Evolutionary conservation across 2,329 filamentous ascomycete species (phyloP), one percentile per base, ranked within the genome.

Genomic region (Knufia petricola): DNA sequence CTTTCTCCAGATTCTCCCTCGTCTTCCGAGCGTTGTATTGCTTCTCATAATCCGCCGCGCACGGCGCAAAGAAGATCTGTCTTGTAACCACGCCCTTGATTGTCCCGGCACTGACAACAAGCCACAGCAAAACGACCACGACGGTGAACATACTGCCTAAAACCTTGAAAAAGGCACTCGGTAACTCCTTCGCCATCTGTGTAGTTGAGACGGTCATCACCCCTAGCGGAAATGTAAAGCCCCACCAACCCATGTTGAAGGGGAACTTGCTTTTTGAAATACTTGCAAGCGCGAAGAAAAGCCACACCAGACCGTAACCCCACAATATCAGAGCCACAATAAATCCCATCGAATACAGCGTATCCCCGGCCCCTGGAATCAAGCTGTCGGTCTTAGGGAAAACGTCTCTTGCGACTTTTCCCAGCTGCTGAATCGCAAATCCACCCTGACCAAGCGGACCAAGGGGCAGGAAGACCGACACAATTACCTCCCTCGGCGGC

Each of bases 401-500:
- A 15, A 64, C 53, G 4, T 49, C 51, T 24, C 54, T 57, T 3
- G 75, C 72, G 3, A 73, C 69, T 46, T 69, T 68, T 4, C 76
- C 76, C 2, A 68, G 55, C 52, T 75, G 70, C 60, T 75, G 68
- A 23, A 73, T 71, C 70, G 40, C 75, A 58, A 76, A 85, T 1
- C 77, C 78, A 8, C 81, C 81, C 59, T 82, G 78, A 0, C 81
- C 81, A 1, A 84, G 63, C 0, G 81, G 81, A 0, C 82, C 81
- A 1, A 85, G 67, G 1, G 82, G 82, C 0, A 86, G 65, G 57
- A 85, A 84, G 1, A 80, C 76, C 2, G 76, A 82, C 4, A 84
- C 80, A 38, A 85, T 81, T 46, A 81, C 76, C 53, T 82, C 81
- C 51, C 76, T 75, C 1, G 81, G 76, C 0, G 82, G 83, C n/a